Evolutionary conservation across 2,329 filamentous ascomycete genomes (phyloP), one percentile per base, ranked within the genome.

Genomic region (Monilinia vaccinii-corymbosi): DNA sequence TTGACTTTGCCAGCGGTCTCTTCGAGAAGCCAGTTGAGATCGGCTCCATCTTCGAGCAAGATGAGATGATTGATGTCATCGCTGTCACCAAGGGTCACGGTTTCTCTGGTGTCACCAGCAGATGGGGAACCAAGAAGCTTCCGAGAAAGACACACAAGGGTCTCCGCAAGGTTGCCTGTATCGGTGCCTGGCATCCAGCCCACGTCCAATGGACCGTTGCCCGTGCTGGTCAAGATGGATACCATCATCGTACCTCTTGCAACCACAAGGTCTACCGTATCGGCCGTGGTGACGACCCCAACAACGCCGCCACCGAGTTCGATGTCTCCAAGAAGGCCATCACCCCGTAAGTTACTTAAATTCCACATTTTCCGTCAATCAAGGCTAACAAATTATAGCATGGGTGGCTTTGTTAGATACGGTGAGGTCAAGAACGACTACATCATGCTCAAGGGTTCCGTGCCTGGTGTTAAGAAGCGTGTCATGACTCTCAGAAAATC

Each of bases 141-240:
- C 94, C 94, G 72, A 91, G 94, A 77, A 99, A 99, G 91, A 99
- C 94, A 66, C 94, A 99, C 89, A 99, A 99, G 88, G 94, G 94
- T 96, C 91, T 99, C 76, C 88, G 94, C 76, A 99, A 99, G 89
- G 93, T 99, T 73, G 94, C 94, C 76, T 99, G 94, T 96, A 99
- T 99, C 79, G 94, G 94, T 89, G 94, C 94, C 73, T 99, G 94
- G 94, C 94, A 99, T 85, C 94, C 94, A 76, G 91, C 89, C 80
- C 94, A 99, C 91, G 94, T 99, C 80, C 94, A 99, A 84, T 99
- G 94, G 94, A 99, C 94, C 78, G 94, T 99, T 83, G 94, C 93
- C 77, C 94, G 94, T 89, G 94, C 94, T 69, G 94, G 94, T 96
- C 94, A 99, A 83, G 86, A 87, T 80, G 94, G 94, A 85, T 99